phyloP scores from a whole-genome alignment of 169 alveolate species.

The Plasmodium gonderi region DNA sequence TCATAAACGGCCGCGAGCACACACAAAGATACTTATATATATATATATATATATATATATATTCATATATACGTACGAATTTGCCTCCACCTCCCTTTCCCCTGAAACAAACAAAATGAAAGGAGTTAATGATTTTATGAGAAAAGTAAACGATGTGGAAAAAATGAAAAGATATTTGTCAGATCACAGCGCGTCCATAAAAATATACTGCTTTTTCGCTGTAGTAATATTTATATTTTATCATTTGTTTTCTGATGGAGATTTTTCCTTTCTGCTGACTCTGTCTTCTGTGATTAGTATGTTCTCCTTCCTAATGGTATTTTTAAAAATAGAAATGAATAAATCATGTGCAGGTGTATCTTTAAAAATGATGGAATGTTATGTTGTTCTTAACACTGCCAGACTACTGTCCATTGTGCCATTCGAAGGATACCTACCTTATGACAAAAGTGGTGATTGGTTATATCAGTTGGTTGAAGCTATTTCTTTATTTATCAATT shows the following conservation, averaged over 20 bases:
- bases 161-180: slow-evolving; percentile 59
- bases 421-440: slow-evolving; percentile 94
- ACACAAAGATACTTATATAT: background rate
- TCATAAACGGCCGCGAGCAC: background rate
- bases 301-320: slow-evolving; percentile 92
- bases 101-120: slow-evolving; percentile 26
- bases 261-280: slow-evolving; percentile 93
- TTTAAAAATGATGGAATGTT: slow-evolving; percentile 90
- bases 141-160: slow-evolving; percentile 65
- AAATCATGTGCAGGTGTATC: slow-evolving; percentile 92
- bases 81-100: background rate
- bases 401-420: slow-evolving; percentile 92
- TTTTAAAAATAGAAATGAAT: slow-evolving; percentile 86
- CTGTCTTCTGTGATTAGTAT: slow-evolving; percentile 90
- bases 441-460: slow-evolving; percentile 96
- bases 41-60: background rate
- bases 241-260: slow-evolving; percentile 91
- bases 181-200: slow-evolving; percentile 75
- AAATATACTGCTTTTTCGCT: slow-evolving; percentile 47
- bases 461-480: slow-evolving; percentile 93
- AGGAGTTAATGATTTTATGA: slow-evolving; percentile 53
- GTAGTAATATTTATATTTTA: slow-evolving; percentile 60
- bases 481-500: slow-evolving; percentile 85
- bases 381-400: slow-evolving; percentile 86
- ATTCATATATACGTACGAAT: background rate